These are phyloP conservation scores for Malus orientalis DNA, from an alignment of 306 rosid genomes.

Conservation along the genomic window DNA sequence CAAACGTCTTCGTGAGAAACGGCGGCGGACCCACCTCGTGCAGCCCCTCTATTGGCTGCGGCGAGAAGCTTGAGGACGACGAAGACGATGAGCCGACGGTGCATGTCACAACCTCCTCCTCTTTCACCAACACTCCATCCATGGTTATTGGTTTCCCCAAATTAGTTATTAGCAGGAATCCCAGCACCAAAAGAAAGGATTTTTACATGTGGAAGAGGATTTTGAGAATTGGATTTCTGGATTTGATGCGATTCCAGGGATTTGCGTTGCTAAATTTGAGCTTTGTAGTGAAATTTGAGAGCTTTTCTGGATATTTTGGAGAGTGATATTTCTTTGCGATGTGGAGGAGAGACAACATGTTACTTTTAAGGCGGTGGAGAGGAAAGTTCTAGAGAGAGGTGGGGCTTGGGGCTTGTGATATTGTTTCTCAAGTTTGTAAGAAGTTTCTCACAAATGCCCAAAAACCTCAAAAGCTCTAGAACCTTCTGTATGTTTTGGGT, in stretches of 20 bases:
- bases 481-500: conserved; percentile 26
- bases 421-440: conserved; percentile 1
- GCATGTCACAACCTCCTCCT: conserved; percentile 36
- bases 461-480: conserved; percentile 30
- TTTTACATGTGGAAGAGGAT: neutral
- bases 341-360: neutral
- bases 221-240: neutral
- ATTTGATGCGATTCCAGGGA: neutral
- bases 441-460: conserved; percentile 13
- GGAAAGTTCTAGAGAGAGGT: conserved; percentile 46
- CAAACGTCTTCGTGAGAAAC: conserved; percentile 77
- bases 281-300: neutral
- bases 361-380: conserved; percentile 18
- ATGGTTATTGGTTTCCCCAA: conserved; percentile 8
- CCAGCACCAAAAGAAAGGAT: neutral
- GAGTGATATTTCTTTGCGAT: neutral
- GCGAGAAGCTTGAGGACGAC: conserved; percentile 38
- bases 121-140: conserved; percentile 40
- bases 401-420: too few species aligned
- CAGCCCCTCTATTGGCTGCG: conserved; percentile 73
- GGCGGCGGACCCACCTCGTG: conserved; percentile 90
- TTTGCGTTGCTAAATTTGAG: neutral
- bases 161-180: neutral
- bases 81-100: conserved; percentile 36
- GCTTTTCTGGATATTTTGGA: neutral